phyloP scores from a whole-genome alignment of 2,329 filamentous ascomycete genomes.

The Septoria petroselini region DNA sequence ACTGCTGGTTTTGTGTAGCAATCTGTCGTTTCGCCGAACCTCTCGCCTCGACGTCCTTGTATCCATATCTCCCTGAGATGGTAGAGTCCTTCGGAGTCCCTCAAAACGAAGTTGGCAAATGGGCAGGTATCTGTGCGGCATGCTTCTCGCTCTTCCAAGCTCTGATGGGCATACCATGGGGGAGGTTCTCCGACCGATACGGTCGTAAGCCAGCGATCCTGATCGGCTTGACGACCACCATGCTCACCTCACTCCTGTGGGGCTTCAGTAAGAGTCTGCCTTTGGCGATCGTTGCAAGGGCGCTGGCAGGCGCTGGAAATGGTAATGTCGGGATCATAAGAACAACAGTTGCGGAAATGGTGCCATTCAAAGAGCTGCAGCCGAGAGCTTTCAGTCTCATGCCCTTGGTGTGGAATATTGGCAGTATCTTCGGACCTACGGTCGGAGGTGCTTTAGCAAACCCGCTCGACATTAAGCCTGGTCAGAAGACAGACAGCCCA shows the following conservation, averaged over 20 bases:
- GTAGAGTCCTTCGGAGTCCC: conserved; percentile 72
- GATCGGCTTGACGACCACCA: conserved; percentile 69
- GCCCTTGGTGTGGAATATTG: conserved; percentile 86
- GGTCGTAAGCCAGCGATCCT: conserved; percentile 83
- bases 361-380: conserved; percentile 80
- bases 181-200: conserved; percentile 70
- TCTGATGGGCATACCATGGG: conserved; percentile 83
- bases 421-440: conserved; percentile 80
- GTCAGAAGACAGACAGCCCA: conserved; percentile 43
- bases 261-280: conserved; percentile 75
- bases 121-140: conserved; percentile 81
- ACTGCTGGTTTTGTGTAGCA: conserved; percentile 52
- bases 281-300: conserved; percentile 76
- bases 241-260: conserved; percentile 77
- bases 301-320: conserved; percentile 77
- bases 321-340: conserved; percentile 83
- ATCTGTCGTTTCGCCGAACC: conserved; percentile 91
- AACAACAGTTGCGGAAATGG: conserved; percentile 82
- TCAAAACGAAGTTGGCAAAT: conserved; percentile 70
- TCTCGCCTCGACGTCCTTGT: conserved; percentile 87
- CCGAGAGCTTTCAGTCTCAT: conserved; percentile 88
- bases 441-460: conserved; percentile 85
- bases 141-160: conserved; percentile 82
- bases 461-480: conserved; percentile 71
- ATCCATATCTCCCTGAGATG: conserved; percentile 91